A percentile compares a stretch with the other conserved stretches of the same genome.
These are phyloP conservation scores for Misopates orontium DNA, from an alignment of 257 asterid species.

Conservation along the genomic window DNA sequence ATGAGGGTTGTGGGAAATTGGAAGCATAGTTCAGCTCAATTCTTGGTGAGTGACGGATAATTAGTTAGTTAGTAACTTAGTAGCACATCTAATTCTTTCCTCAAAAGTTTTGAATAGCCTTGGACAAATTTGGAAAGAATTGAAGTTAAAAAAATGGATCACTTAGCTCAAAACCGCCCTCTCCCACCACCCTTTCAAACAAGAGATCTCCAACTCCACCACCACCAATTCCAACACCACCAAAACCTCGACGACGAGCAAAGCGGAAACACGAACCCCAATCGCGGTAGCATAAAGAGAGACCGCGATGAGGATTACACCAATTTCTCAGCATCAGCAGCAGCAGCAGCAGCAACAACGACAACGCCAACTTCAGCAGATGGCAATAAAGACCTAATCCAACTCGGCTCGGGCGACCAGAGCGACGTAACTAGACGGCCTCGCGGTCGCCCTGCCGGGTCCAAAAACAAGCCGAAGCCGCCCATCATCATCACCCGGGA, in stretches of 20 bases:
- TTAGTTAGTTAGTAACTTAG: too few relatives aligned
- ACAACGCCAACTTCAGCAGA: conserved; percentile 9
- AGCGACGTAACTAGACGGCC: conserved; percentile 46
- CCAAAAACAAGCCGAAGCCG: conserved; percentile 58
- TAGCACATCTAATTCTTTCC: too few relatives aligned
- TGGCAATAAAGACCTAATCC: too few relatives aligned
- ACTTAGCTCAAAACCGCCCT: conserved; percentile 75
- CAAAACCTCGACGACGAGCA: conserved; percentile 48
- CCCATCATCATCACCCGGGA: conserved; percentile 57
- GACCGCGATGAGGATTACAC: conserved; percentile 47
- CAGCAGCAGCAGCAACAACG: conserved; percentile 29
- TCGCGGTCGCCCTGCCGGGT: conserved; percentile 50
- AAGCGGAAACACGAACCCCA: conserved; percentile 36
- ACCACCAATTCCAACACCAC: conserved; percentile 48
- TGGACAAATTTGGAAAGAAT: background rate
- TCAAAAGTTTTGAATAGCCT: too few relatives aligned
- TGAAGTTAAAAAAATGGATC: conserved; percentile 55
- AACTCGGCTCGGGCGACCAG: conserved; percentile 29
- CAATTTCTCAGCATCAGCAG: background rate
- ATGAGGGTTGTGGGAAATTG: conserved; percentile 29
- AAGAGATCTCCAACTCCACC: conserved; percentile 78
- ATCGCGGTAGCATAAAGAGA: conserved; percentile 35
- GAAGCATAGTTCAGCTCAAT: conserved; percentile 32
- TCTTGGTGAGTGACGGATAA: conserved; percentile 37
- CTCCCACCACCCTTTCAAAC: conserved; percentile 81